Conservation (phyloP, 768 basidiomycete genomes). For the Ramaria sp. region DNA sequence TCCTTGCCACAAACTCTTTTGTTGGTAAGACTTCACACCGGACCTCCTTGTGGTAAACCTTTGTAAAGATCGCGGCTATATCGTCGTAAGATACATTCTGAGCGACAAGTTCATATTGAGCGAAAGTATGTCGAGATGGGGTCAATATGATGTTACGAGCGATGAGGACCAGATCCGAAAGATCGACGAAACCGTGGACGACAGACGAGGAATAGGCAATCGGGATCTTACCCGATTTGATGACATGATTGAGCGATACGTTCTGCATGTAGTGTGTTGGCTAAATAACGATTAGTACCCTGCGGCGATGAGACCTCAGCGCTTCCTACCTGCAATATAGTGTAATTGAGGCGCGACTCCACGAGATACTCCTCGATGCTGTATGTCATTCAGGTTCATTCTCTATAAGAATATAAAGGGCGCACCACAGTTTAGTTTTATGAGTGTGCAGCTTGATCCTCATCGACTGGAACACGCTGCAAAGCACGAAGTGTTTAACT, state of each 20-base stretch:
- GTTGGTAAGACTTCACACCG: slow-evolving; percentile 14
- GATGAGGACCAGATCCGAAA: slow-evolving; percentile 21
- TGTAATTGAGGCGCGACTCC: slow-evolving; percentile 25
- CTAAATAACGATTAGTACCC: background rate
- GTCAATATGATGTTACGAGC: slow-evolving; percentile 20
- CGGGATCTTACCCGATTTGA: slow-evolving; percentile 11
- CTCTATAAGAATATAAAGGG: background rate
- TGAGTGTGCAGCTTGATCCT: background rate
- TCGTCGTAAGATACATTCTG: slow-evolving; percentile 20
- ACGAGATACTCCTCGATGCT: slow-evolving; percentile 24
- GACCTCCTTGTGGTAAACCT: slow-evolving; percentile 12
- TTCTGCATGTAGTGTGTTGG: slow-evolving; percentile 6
- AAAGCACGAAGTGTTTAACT: slow-evolving; percentile 21
- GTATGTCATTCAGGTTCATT: background rate
- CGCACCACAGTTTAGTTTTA: background rate
- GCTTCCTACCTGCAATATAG: slow-evolving; percentile 24
- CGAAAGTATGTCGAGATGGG: slow-evolving; percentile 20
- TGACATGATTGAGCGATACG: background rate
- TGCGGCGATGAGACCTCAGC: background rate
- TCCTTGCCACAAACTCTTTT: slow-evolving; percentile 12
- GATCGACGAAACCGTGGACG: slow-evolving; percentile 25
- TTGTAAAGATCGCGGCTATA: slow-evolving; percentile 17
- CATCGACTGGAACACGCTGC: background rate
- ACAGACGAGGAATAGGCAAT: slow-evolving; percentile 17
- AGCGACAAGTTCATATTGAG: slow-evolving; percentile 24